These are phyloP conservation scores for Boletus edulis DNA, from an alignment of 768 basidiomycete genomes.

Conservation along the genomic window DNA sequence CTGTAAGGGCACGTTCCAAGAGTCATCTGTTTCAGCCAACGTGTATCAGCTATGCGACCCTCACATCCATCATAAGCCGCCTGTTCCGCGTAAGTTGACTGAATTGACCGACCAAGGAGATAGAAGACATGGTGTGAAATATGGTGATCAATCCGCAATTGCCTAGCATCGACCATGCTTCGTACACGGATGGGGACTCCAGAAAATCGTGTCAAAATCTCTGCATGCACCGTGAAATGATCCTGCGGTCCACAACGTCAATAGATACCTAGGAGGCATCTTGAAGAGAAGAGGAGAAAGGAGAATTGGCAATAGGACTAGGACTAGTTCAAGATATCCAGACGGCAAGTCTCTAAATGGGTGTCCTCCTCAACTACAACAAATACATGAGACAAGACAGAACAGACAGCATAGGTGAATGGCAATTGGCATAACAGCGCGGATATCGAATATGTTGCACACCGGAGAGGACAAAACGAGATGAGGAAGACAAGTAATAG, in stretches of 20 bases:
- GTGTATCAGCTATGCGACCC: too few relatives aligned
- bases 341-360: neutral
- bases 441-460: constrained; percentile 4
- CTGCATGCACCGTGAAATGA: neutral
- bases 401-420: constrained; percentile 1
- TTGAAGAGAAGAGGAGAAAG: neutral
- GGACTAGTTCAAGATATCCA: constrained; percentile 4
- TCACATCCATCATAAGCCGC: too few relatives aligned
- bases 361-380: neutral
- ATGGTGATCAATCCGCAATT: too few relatives aligned
- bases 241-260: neutral
- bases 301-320: neutral
- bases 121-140: too few relatives aligned
- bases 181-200: too few relatives aligned
- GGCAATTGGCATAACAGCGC: neutral
- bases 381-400: constrained; percentile 1
- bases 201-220: too few relatives aligned
- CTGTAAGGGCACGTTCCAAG: too few relatives aligned
- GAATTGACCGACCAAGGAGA: too few relatives aligned
- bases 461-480: constrained; percentile 10
- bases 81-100: too few relatives aligned
- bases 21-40: too few relatives aligned
- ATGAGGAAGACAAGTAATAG: neutral
- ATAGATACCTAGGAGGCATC: neutral
- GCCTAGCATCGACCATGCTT: too few relatives aligned